Percentiles rank a stretch among this genome's conserved stretches.
Conservation (phyloP, 2,329 filamentous ascomycete genomes). For the Escovopsis weberi region DNA sequence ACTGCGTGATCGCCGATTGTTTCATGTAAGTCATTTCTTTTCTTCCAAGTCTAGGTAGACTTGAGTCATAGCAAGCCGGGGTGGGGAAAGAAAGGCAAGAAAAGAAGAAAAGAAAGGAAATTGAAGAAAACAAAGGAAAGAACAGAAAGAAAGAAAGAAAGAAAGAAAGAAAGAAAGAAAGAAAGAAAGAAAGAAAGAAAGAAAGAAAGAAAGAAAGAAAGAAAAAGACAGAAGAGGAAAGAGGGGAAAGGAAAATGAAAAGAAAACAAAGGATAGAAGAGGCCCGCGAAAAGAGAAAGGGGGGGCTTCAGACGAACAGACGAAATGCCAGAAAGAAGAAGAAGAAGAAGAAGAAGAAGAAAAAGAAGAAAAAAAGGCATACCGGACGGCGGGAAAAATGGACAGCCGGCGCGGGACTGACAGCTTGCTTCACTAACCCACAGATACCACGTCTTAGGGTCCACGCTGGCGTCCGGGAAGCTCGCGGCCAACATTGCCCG, state of each 20-base stretch:
- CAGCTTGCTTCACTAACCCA: constrained; percentile 4
- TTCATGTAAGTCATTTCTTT: constrained; percentile 24
- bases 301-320: too few species aligned
- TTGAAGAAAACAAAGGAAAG: too few species aligned
- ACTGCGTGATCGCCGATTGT: constrained; percentile 33
- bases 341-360: too few species aligned
- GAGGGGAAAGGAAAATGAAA: too few species aligned
- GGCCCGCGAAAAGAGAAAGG: too few species aligned
- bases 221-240: too few species aligned
- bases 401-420: neutral
- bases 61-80: neutral
- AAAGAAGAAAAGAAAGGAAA: neutral
- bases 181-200: too few species aligned
- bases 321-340: too few species aligned
- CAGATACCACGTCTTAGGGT: constrained; percentile 27
- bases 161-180: too few species aligned
- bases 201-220: too few species aligned
- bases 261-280: too few species aligned
- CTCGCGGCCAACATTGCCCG: constrained; percentile 24
- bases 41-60: neutral
- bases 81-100: neutral
- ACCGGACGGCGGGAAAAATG: neutral
- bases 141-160: too few species aligned
- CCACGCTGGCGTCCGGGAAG: constrained; percentile 21
- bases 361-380: neutral